phyloP scores from a whole-genome alignment of 2,329 filamentous ascomycete species.

The Fusarium sp. region DNA sequence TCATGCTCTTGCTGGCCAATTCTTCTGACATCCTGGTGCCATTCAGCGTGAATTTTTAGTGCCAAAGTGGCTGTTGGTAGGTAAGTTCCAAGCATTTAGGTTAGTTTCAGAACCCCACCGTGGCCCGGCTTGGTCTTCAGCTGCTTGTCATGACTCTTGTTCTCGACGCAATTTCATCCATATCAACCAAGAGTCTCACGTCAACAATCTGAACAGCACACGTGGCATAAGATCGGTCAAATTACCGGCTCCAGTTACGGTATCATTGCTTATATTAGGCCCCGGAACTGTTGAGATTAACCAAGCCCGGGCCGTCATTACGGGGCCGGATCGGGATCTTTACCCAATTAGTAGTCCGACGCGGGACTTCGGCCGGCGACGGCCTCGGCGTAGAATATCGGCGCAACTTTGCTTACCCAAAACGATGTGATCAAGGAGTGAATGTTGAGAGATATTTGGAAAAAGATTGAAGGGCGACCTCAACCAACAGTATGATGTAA shows the following conservation, averaged over 20 bases:
- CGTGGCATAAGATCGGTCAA: conserved; percentile 20
- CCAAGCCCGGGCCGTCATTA: conserved; percentile 32
- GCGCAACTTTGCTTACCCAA: background rate
- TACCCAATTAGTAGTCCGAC: conserved; percentile 29
- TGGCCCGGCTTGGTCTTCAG: background rate
- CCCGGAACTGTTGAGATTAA: conserved; percentile 15
- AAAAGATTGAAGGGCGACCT: background rate
- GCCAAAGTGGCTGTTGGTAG: background rate
- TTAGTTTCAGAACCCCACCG: conserved; percentile 17
- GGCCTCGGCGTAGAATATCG: conserved; percentile 19
- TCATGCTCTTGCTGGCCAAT: too few relatives aligned
- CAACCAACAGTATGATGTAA: background rate
- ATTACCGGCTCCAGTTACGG: conserved; percentile 3
- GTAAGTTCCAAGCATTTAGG: background rate
- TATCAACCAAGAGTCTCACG: background rate
- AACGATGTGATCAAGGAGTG: background rate
- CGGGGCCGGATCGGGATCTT: conserved; percentile 29
- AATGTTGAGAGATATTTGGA: too few relatives aligned
- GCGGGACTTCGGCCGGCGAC: conserved; percentile 20
- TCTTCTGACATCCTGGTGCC: too few relatives aligned
- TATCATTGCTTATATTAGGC: conserved; percentile 14
- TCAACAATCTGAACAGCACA: conserved; percentile 8
- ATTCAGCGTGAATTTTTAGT: conserved; percentile 15
- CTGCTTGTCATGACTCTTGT: conserved; percentile 26
- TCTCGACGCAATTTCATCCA: background rate